These are phyloP conservation scores for Ceratobasidium sp. DNA, from an alignment of 1,284 basidiomycete genomes.

Conservation along the genomic window DNA sequence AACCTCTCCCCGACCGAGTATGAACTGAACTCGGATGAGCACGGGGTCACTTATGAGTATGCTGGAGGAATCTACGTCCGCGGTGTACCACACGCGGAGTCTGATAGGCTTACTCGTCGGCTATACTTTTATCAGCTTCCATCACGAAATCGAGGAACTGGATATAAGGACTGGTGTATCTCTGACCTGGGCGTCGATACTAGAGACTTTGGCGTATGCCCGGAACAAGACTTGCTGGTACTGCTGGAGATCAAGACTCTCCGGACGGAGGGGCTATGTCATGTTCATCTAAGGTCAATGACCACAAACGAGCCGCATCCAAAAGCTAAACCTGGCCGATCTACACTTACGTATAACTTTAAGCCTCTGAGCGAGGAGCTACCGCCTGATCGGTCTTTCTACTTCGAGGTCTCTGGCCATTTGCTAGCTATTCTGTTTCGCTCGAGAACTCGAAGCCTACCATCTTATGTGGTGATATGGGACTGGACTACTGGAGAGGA, in stretches of 20 bases:
- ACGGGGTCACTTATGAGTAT: conserved; percentile 29
- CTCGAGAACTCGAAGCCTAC: not conserved
- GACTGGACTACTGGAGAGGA: conserved; percentile 36
- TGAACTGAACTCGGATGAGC: not conserved
- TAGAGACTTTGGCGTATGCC: conserved; percentile 18
- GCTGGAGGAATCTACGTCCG: conserved; percentile 38
- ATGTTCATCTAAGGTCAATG: conserved; percentile 25
- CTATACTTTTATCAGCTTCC: conserved; percentile 29
- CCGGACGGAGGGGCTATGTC: not conserved
- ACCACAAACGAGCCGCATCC: conserved; percentile 7
- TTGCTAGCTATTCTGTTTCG: conserved; percentile 25
- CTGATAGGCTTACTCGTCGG: conserved; percentile 1
- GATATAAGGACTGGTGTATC: conserved; percentile 24
- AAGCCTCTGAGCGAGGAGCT: not conserved
- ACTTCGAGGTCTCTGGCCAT: conserved; percentile 23
- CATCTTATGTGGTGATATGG: conserved; percentile 25
- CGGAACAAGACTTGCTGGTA: conserved; percentile 31
- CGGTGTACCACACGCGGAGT: not conserved
- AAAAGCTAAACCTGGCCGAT: not conserved
- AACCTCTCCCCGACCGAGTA: not conserved
- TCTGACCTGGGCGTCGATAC: conserved; percentile 28
- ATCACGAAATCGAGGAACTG: conserved; percentile 24
- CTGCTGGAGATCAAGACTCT: not conserved
- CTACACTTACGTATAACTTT: conserved; percentile 3
- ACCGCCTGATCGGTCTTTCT: conserved; percentile 21